Evolutionary conservation across 2,329 filamentous ascomycete species (phyloP).

Genomic region (Chaetomiaceae sp.): DNA sequence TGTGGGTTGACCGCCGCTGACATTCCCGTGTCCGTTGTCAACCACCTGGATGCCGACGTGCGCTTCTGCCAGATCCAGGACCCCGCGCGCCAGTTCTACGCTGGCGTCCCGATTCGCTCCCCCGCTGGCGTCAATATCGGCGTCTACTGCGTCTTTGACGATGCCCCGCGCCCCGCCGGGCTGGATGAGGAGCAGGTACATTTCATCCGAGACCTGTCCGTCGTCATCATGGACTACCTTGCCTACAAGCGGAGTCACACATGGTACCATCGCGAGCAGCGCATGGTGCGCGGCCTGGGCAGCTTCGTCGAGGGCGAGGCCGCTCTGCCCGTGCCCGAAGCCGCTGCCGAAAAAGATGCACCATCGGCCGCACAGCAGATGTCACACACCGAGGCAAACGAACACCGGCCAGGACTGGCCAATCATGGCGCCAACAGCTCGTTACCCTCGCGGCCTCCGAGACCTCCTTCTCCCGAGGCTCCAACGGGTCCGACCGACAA

Average conservation of each 20-base stretch:
- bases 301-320: slow-evolving; percentile 22
- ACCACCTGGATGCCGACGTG: slow-evolving; percentile 32
- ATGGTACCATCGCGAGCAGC: slow-evolving; percentile 30
- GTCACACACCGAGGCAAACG: too few relatives aligned
- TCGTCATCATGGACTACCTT: slow-evolving; percentile 35
- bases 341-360: neutral
- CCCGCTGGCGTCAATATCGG: slow-evolving; percentile 40
- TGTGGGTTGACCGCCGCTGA: slow-evolving; percentile 2
- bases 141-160: slow-evolving; percentile 34
- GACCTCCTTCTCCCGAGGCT: neutral
- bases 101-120: slow-evolving; percentile 38
- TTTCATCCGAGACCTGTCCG: slow-evolving; percentile 27
- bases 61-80: slow-evolving; percentile 29
- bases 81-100: slow-evolving; percentile 34
- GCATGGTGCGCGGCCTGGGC: slow-evolving; percentile 33
- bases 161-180: slow-evolving; percentile 22
- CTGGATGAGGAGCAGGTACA: slow-evolving; percentile 28
- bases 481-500: slow-evolving; percentile 12
- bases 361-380: too few relatives aligned
- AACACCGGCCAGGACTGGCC: neutral
- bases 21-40: slow-evolving; percentile 33
- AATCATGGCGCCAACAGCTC: too few relatives aligned
- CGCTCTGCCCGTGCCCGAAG: slow-evolving; percentile 11
- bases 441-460: too few relatives aligned
- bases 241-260: slow-evolving; percentile 29